A percentile compares a stretch with the other conserved stretches of the same genome.
These are phyloP conservation scores for Fomitopsis pinicola DNA, from an alignment of 1,284 basidiomycete species.

Conservation along the genomic window DNA sequence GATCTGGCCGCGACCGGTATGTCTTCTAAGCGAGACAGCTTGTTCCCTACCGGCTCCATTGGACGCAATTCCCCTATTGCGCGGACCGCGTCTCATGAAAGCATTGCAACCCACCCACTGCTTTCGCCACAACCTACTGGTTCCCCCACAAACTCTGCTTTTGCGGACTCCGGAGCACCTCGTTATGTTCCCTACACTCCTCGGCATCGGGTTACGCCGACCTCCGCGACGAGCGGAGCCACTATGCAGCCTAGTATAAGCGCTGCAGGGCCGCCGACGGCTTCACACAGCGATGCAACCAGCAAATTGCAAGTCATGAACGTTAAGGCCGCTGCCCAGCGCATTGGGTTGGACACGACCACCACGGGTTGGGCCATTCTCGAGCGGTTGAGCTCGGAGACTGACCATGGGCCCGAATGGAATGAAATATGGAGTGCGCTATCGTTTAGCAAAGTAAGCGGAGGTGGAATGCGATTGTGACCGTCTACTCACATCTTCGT, in stretches of 20 bases:
- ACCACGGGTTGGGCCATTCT: constrained; percentile 83
- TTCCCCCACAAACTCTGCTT: constrained; percentile 17
- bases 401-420: constrained; percentile 65
- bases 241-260: constrained; percentile 37
- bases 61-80: constrained; percentile 41
- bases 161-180: constrained; percentile 25
- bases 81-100: constrained; percentile 48
- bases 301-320: constrained; percentile 74
- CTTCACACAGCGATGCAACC: constrained; percentile 48
- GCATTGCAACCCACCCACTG: constrained; percentile 58
- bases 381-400: constrained; percentile 70
- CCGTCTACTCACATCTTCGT: background rate
- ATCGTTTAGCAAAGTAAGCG: constrained; percentile 62
- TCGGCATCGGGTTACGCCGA: constrained; percentile 45
- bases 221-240: constrained; percentile 45
- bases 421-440: constrained; percentile 67
- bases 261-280: constrained; percentile 34
- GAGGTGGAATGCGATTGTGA: constrained; percentile 1
- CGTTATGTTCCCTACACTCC: constrained; percentile 56
- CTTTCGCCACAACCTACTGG: constrained; percentile 38
- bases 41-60: constrained; percentile 50
- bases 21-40: constrained; percentile 27
- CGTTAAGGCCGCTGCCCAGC: constrained; percentile 77
- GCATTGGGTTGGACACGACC: constrained; percentile 63
- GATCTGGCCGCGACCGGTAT: background rate